A percentile compares a stretch with the other conserved stretches of the same genome.
Conservation (phyloP, 176 grass and related monocot genomes). For the Eragrostis nindensis region DNA sequence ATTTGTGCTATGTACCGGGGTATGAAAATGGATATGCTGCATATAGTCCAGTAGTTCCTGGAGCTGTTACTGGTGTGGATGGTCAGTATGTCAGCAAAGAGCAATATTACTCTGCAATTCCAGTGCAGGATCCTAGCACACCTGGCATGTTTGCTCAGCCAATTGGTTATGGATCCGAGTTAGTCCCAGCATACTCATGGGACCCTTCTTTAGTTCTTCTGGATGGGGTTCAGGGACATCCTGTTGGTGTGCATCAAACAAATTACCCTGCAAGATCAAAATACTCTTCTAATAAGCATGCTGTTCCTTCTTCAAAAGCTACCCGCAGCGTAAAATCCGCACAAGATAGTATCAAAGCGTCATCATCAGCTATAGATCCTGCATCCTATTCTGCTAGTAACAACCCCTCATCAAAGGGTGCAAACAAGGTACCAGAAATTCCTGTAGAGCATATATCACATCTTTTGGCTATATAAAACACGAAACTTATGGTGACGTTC, state of each 20-base stretch:
- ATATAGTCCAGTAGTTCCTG: conserved; percentile 51
- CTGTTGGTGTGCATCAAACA: conserved; percentile 56
- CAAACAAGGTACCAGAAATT: conserved; percentile 72
- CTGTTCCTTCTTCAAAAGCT: conserved; percentile 49
- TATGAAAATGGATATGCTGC: conserved; percentile 71
- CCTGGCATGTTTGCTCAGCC: conserved; percentile 55
- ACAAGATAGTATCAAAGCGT: conserved; percentile 55
- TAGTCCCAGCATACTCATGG: conserved; percentile 68
- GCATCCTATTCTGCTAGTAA: conserved; percentile 34
- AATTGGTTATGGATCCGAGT: conserved; percentile 65
- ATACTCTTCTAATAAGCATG: conserved; percentile 48
- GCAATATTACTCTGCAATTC: conserved; percentile 57
- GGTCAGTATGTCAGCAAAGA: conserved; percentile 70
- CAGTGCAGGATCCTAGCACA: conserved; percentile 50
- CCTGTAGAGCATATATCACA: conserved; percentile 27
- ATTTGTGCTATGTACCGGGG: conserved; percentile 67
- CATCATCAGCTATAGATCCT: conserved; percentile 54
- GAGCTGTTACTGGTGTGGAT: conserved; percentile 54
- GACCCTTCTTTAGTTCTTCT: conserved; percentile 67
- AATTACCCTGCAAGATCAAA: conserved; percentile 55
- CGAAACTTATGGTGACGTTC: conserved; percentile 40
- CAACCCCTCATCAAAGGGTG: conserved; percentile 46
- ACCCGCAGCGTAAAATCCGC: conserved; percentile 41
- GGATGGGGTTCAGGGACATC: conserved; percentile 69
- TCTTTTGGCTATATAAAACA: not conserved